Base-by-base conservation (phyloP, 2,329 filamentous ascomycete species). In the Harringtonia lauricola region DNA sequence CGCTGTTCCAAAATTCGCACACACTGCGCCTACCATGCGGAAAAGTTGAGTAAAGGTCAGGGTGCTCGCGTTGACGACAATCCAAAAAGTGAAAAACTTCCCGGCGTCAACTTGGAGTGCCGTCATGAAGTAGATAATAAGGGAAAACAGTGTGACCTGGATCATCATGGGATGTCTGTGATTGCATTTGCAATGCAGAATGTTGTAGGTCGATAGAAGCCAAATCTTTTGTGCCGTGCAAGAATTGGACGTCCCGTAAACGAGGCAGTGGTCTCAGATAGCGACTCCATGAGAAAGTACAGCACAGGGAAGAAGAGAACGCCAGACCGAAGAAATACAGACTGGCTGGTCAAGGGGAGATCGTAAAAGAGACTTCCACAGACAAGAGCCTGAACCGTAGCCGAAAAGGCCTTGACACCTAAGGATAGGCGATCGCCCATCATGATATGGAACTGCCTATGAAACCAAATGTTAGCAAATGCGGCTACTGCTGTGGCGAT, bases 351-450 rank as follows among this genome's bases (percentile, higher is more conserved):
- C 1, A 64, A 50, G 1, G 71, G 62, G 26, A 85, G 63, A 48
- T 84, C 76, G 54, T 87, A 86, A 63, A 92, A 92, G 17, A 92
- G 68, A 2, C 81, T 86, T 2, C 84, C 82, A 43, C 89, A 80
- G 48, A 94, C 85, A 10, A 94, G 68, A 5, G 61, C 67, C 57
- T 86, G 85, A 47, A 80, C 73, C 46, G 89, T 63, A 53, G 88
- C 84, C 57, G 88, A 86, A 61, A 88, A 84, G 46, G 83, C 71
- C 54, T 90, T 92, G 36, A 84, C 89, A 59, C 77, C 83, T 1
- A 92, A 68, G 0, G 83, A 83, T 1, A 79, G 79, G 47, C 72
- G 80, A 60, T 94, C 84, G 33, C 85, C 85, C 56, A 76, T 74
- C 24, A 88, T 74, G 26, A 94, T 72, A 81, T 84, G 88, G 47